These are phyloP conservation scores for Aspergillus sclerotialis DNA, from an alignment of 2,329 filamentous ascomycete genomes.

Conservation along the genomic window DNA sequence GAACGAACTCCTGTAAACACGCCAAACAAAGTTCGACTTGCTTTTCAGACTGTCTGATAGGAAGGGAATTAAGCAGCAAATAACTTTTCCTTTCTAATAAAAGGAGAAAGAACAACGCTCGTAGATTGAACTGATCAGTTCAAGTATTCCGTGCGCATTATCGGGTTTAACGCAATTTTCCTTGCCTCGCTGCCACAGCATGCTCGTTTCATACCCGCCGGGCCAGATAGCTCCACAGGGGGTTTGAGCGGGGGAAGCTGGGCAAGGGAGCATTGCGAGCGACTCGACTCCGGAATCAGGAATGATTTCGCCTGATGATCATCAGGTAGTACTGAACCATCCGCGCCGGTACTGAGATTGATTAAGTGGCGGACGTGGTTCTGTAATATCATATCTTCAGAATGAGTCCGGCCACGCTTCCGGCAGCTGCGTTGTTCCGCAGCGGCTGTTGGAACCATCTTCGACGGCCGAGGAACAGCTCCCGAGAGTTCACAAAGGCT, in stretches of 20 bases:
- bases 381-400: slow-evolving; percentile 32
- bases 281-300: slow-evolving; percentile 16
- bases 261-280: slow-evolving; percentile 8
- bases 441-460: slow-evolving; percentile 5
- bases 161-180: slow-evolving; percentile 29
- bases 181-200: slow-evolving; percentile 34
- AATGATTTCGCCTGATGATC: slow-evolving; percentile 25
- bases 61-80: slow-evolving; percentile 12
- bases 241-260: slow-evolving; percentile 15
- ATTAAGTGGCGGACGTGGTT: slow-evolving; percentile 33
- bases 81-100: slow-evolving; percentile 14
- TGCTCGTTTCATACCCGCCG: slow-evolving; percentile 33
- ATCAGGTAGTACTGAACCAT: slow-evolving; percentile 25
- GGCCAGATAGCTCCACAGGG: slow-evolving; percentile 24
- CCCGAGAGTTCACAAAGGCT: slow-evolving; percentile 36
- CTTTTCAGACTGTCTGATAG: slow-evolving; percentile 9
- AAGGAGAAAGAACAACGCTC: slow-evolving; percentile 6
- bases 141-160: slow-evolving; percentile 24
- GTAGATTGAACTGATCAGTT: slow-evolving; percentile 11
- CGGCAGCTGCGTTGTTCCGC: slow-evolving; percentile 21
- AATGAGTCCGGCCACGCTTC: slow-evolving; percentile 35
- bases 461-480: slow-evolving; percentile 17
- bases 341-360: slow-evolving; percentile 17
- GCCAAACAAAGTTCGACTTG: slow-evolving; percentile 16
- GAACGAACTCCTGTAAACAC: slow-evolving; percentile 15